Base-by-base conservation (phyloP, 2,329 filamentous ascomycete genomes). In the Penicillium expansum region DNA sequence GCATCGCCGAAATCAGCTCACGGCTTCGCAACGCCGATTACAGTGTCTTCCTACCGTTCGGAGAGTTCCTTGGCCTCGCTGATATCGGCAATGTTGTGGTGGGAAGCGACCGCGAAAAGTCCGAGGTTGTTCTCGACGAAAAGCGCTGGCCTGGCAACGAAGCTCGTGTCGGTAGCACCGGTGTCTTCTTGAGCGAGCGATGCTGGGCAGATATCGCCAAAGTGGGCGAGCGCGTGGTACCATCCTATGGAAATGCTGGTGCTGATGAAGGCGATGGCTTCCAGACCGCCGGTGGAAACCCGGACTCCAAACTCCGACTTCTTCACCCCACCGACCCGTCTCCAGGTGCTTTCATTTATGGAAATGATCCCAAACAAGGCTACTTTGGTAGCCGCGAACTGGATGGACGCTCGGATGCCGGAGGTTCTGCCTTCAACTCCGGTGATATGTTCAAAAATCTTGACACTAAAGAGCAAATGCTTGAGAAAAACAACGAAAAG, bases 391-490 rank as follows among this genome's bases (percentile, higher is more conserved):
- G 81, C 65, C 83, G 87, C 49, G 92, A 96, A 56, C 73, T 89
- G 10, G 94, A 99, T 71, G 81, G 87, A 8, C 91, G 92, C 42
- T 97, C 94, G 30, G 94, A 99, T 50, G 92, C 93, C 8, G 93
- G 92, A 4, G 89, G 83, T 2, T 97, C 93, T n/a, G 92, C 91
- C 6, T 89, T 96, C 71, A 90, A 92, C 47, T 90, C 85, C 52
- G 92, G 94, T 8, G 94, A 99, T 72, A 96, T 99, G 93, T 99
- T 99, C 82, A 91, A 92, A 69, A 96, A 97, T 68, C 82, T 97
- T 8, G 93, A 97, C 65, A 97, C 93, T 7, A 86, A 91, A 61
- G 90, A 95, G 71, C 90, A 96, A 71, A 91, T 99, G 85, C 91
- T 93, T 0, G 93, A 97, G 76, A 93, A 96, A 64, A 91, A 91